Evolutionary conservation across 306 rosid species (phyloP).

Genomic region (Albizia julibrissin): DNA sequence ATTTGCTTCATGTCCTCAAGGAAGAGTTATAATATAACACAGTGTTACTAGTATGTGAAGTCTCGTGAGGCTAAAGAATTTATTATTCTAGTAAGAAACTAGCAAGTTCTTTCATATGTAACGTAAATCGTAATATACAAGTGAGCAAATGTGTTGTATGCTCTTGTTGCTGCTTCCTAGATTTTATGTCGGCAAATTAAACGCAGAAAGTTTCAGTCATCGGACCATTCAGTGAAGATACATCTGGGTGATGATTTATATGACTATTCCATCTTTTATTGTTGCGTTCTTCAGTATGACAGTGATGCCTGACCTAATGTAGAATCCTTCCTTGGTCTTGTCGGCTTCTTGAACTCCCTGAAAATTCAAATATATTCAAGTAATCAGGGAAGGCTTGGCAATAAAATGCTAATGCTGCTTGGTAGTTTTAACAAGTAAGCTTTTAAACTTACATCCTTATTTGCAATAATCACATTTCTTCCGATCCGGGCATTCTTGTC

Average conservation of each 20-base stretch:
- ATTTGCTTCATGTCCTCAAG: background rate
- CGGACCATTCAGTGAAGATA: background rate
- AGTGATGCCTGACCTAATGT: slow-evolving; percentile 71
- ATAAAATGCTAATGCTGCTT: background rate
- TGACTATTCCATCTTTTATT: slow-evolving; percentile 68
- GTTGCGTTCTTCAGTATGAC: slow-evolving; percentile 80
- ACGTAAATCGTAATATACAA: slow-evolving; percentile 20
- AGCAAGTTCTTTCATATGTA: background rate
- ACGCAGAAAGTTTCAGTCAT: background rate
- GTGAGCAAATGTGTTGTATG: background rate
- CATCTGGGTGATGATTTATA: slow-evolving; percentile 34
- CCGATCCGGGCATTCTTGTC: slow-evolving; percentile 99
- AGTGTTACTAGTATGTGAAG: background rate
- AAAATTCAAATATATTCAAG: slow-evolving; percentile 30
- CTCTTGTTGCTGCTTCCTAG: slow-evolving; percentile 2
- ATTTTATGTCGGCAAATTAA: slow-evolving; percentile 10
- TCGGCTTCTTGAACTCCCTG: slow-evolving; percentile 94
- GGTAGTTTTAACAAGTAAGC: background rate
- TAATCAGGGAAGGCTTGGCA: slow-evolving; percentile 5
- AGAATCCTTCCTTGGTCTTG: slow-evolving; percentile 67
- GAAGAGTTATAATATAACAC: background rate
- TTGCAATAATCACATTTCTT: slow-evolving; percentile 71
- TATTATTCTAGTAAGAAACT: slow-evolving; percentile 35
- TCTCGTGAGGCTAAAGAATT: slow-evolving; percentile 13
- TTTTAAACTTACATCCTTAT: slow-evolving; percentile 65